phyloP scores from a whole-genome alignment of 2,329 filamentous ascomycete species.

The Fusarium coicis region DNA sequence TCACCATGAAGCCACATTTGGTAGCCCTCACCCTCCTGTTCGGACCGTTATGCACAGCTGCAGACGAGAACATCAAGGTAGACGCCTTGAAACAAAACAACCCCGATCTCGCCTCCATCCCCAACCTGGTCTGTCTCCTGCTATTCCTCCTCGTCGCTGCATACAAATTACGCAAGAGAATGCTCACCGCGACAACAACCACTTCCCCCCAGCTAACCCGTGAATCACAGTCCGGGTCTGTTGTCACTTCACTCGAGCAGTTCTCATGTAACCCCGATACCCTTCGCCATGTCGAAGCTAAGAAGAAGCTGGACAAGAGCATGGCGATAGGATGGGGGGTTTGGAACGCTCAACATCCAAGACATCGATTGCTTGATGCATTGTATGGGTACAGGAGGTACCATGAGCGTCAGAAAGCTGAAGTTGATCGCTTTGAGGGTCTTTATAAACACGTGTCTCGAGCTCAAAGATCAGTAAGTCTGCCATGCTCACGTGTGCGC shows the following conservation, averaged over 20 bases:
- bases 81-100: constrained; percentile 5
- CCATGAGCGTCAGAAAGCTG: constrained; percentile 48
- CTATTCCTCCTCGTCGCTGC: not conserved
- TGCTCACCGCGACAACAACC: not conserved
- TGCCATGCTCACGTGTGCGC: fast-evolving
- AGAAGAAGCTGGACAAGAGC: constrained; percentile 44
- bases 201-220: constrained; percentile 12
- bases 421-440: constrained; percentile 49
- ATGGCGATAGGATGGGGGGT: constrained; percentile 45
- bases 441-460: constrained; percentile 52
- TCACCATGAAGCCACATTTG: constrained; percentile 8
- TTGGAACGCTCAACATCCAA: constrained; percentile 51
- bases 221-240: constrained; percentile 18
- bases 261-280: constrained; percentile 31
- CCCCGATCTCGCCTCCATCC: constrained; percentile 21
- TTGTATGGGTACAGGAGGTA: constrained; percentile 53
- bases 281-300: constrained; percentile 46
- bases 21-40: constrained; percentile 7
- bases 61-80: constrained; percentile 22
- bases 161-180: not conserved
- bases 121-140: constrained; percentile 31
- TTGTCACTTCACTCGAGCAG: constrained; percentile 44
- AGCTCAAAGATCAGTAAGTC: constrained; percentile 46
- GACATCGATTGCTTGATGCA: constrained; percentile 54
- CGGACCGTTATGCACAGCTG: constrained; percentile 8